phyloP scores from a whole-genome alignment of 805 yeast genomes.

The Kazachstania kunashirensis region DNA sequence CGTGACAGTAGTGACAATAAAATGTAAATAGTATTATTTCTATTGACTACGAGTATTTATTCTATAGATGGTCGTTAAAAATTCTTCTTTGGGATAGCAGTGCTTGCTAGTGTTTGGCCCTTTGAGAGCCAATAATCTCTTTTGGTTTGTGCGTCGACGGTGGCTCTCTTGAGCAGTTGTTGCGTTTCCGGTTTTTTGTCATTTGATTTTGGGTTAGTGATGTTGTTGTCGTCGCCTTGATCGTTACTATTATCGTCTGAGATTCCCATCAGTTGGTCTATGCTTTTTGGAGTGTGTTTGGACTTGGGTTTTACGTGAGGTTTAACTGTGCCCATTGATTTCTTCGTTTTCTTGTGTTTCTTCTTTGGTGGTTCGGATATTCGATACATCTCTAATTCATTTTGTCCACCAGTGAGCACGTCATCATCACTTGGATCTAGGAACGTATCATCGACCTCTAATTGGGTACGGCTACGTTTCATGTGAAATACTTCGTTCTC shows the following conservation, averaged over 20 bases:
- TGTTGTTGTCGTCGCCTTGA: slow-evolving; percentile 7
- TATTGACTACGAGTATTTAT: no score
- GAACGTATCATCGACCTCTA: slow-evolving; percentile 11
- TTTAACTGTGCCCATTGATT: no score
- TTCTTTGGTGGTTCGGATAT: slow-evolving; percentile 14
- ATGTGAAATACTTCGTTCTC: slow-evolving; percentile 27
- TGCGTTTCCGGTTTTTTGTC: neutral
- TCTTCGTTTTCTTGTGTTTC: slow-evolving; percentile 10
- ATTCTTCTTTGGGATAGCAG: slow-evolving; percentile 3
- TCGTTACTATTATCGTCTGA: slow-evolving; percentile 9
- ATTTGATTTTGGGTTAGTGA: neutral
- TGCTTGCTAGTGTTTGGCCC: slow-evolving; percentile 17
- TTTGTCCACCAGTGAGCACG: slow-evolving; percentile 13
- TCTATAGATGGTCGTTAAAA: no score
- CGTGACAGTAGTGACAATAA: no score
- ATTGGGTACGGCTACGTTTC: slow-evolving; percentile 13
- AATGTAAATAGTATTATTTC: no score
- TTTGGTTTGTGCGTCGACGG: slow-evolving; percentile 28
- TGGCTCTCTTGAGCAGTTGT: slow-evolving; percentile 8
- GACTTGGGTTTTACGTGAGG: neutral
- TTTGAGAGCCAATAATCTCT: slow-evolving; percentile 30
- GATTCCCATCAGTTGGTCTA: slow-evolving; percentile 4
- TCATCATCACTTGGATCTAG: slow-evolving; percentile 19
- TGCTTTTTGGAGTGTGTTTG: neutral
- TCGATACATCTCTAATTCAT: slow-evolving; percentile 15